These are phyloP conservation scores for Blastocystis sp. DNA, from an alignment of 352 stramenopile species.

Conservation along the genomic window DNA sequence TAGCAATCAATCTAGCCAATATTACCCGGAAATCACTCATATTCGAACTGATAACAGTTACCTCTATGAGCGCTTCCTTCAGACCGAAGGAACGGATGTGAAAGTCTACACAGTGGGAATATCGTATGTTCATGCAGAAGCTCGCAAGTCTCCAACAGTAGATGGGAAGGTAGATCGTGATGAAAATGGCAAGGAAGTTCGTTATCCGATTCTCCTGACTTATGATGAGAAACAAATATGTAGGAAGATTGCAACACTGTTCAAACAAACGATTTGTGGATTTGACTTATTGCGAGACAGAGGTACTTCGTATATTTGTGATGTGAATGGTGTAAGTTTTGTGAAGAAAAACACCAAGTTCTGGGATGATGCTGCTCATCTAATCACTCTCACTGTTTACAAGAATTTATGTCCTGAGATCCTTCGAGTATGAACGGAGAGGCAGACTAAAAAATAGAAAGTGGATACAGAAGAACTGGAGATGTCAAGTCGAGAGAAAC, in stretches of 20 bases:
- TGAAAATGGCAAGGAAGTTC: conserved; percentile 90
- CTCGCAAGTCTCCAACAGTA: conserved; percentile 91
- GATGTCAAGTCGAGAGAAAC: conserved; percentile 57
- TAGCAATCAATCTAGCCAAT: conserved; percentile 69
- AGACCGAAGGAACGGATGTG: conserved; percentile 97
- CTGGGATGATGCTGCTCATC: conserved; percentile 85
- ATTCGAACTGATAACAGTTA: conserved; percentile 86
- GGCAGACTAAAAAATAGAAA: conserved; percentile 16
- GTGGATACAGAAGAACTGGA: conserved; percentile 61
- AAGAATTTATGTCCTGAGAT: conserved; percentile 57
- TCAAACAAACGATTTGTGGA: conserved; percentile 95
- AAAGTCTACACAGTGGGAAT: conserved; percentile 89
- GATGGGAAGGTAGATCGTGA: conserved; percentile 94
- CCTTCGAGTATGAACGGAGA: background rate
- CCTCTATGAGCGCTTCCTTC: conserved; percentile 95
- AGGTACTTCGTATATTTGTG: conserved; percentile 88
- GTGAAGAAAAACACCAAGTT: conserved; percentile 97
- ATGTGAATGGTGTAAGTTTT: conserved; percentile 98
- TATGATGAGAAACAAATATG: conserved; percentile 95
- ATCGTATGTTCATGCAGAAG: conserved; percentile 96
- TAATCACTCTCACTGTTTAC: conserved; percentile 71
- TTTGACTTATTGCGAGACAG: conserved; percentile 90
- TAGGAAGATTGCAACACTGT: conserved; percentile 82
- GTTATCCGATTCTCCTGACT: conserved; percentile 96
- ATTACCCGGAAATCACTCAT: conserved; percentile 87